phyloP scores from a whole-genome alignment of 2,329 filamentous ascomycete genomes.

The Trichophyton equinum region DNA sequence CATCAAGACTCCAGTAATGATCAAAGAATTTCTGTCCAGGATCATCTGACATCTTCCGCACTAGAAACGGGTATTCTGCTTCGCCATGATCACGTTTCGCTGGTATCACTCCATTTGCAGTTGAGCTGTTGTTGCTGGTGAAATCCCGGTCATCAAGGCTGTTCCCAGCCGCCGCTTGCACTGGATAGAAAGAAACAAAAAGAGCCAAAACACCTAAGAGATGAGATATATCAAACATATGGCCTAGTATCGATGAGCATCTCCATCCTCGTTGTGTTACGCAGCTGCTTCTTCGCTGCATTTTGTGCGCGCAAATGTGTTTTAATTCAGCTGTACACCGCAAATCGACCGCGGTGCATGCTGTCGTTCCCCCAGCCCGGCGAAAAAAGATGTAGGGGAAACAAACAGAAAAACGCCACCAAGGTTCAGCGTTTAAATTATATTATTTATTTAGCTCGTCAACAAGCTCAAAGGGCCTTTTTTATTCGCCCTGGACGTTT shows the following conservation, averaged over 20 bases:
- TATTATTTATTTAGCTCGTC: background rate
- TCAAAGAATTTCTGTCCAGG: constrained; percentile 38
- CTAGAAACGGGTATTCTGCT: constrained; percentile 8
- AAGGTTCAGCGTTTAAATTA: background rate
- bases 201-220: background rate
- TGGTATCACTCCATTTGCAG: background rate
- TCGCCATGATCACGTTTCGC: background rate
- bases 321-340: background rate
- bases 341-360: background rate
- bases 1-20: constrained; percentile 33
- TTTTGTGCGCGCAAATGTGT: background rate
- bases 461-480: background rate
- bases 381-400: too few relatives aligned
- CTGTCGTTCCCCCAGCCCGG: too few relatives aligned
- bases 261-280: background rate
- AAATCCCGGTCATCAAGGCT: background rate
- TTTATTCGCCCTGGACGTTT: background rate
- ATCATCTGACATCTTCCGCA: constrained; percentile 36
- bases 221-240: background rate
- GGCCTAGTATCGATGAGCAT: background rate
- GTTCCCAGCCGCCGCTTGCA: background rate
- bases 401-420: too few relatives aligned
- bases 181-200: background rate
- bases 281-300: background rate
- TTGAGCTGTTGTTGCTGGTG: background rate